Evolutionary conservation across 352 stramenopile genomes (phyloP), one percentile per base, ranked within the genome.

Genomic region (Pythium sp.): DNA sequence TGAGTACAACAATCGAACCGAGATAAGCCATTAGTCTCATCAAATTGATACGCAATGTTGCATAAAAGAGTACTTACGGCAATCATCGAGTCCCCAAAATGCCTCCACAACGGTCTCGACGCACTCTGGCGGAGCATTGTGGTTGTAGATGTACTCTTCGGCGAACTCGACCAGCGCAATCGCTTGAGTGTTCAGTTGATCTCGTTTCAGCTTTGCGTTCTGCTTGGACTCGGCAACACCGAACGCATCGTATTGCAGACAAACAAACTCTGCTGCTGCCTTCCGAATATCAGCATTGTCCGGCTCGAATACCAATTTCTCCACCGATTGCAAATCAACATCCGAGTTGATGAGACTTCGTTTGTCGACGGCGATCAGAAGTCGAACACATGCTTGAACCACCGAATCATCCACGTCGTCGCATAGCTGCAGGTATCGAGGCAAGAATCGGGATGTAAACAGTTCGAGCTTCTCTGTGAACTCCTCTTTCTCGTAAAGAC

Each of bases 101-200:
- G 89, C 89, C 59, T 93, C 82, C 9, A 95, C 89, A 51, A 96
- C 78, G 4, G 81, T 92, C 55, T 90, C 82, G 9, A 95, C 80
- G 24, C 86, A 82, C 22, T 75, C 67, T 4, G 81, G 66, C 12
- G 84, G 82, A n/a, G 92, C 70, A 26, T 67, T 69, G 32, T 93
- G 77, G 69, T 93, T 90, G 18, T 78, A 73, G 34, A 92, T 86
- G 54, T 94, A 95, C 66, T 95, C 89, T 70, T 96, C 84, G 2
- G 86, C 87, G 72, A 96, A 96, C 69, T 96, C 87, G n/a, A 95
- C 82, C n/a, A 96, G 67, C 30, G 89, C 87, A 66, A 96, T 93
- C 18, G 86, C 86, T 75, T 96, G 89, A 36, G 85, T 94, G 54
- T 90, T 91, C 6, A 94, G 79, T 57, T 96, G 89, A 36, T 92